Percentiles rank a stretch among this genome's conserved stretches.
These are phyloP conservation scores for Boletus barrowsii DNA, from an alignment of 768 basidiomycete genomes.

Conservation along the genomic window DNA sequence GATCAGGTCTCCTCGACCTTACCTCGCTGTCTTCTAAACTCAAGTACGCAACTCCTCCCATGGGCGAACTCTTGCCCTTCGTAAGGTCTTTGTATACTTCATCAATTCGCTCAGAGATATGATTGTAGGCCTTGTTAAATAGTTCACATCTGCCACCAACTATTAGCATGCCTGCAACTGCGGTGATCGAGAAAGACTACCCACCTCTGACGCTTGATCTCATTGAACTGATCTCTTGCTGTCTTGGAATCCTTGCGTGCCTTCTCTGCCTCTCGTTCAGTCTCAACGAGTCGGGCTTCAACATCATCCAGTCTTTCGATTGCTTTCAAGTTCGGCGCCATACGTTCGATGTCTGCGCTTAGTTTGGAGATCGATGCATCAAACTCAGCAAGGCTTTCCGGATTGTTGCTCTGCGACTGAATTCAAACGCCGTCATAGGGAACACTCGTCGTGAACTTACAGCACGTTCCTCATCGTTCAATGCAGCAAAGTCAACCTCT, in stretches of 20 bases:
- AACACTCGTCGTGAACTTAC: conserved; percentile 34
- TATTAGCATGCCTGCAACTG: background rate
- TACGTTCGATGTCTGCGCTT: conserved; percentile 78
- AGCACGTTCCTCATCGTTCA: conserved; percentile 74
- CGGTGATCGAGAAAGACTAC: conserved; percentile 11
- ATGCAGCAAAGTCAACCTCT: conserved; percentile 75
- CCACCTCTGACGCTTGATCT: conserved; percentile 78
- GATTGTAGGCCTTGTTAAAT: conserved; percentile 94
- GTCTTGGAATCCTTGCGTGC: conserved; percentile 85
- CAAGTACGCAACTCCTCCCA: conserved; percentile 96
- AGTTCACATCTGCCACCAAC: conserved; percentile 54
- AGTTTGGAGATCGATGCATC: conserved; percentile 72
- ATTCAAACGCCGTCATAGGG: background rate
- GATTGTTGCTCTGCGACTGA: conserved; percentile 50
- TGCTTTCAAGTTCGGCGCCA: conserved; percentile 97
- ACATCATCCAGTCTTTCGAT: conserved; percentile 87
- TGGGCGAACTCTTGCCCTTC: conserved; percentile 88
- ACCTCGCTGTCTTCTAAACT: conserved; percentile 96
- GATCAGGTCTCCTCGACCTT: conserved; percentile 29
- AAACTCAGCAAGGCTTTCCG: conserved; percentile 64
- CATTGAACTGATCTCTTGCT: conserved; percentile 91
- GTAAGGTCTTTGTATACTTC: conserved; percentile 97
- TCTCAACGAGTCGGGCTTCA: conserved; percentile 79
- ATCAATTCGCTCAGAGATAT: conserved; percentile 94
- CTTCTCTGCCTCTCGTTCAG: conserved; percentile 90